These are phyloP conservation scores for Starmera caribaea DNA, from an alignment of 805 yeast species.

Conservation along the genomic window DNA sequence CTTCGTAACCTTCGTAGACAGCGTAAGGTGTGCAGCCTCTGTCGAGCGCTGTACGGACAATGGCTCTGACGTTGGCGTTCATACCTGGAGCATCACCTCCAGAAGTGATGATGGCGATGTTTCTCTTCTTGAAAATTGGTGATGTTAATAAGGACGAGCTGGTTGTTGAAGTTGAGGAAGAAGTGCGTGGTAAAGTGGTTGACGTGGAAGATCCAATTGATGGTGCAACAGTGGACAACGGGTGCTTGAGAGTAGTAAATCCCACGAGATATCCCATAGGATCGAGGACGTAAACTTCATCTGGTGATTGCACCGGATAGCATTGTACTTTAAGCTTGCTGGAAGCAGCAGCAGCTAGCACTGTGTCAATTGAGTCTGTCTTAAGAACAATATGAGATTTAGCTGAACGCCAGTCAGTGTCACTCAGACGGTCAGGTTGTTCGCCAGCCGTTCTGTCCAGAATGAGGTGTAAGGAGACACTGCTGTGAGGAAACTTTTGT, in stretches of 20 bases:
- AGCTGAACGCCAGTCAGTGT: slow-evolving; percentile 42
- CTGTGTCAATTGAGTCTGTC: slow-evolving; percentile 17
- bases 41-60: slow-evolving; percentile 57
- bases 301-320: slow-evolving; percentile 67
- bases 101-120: slow-evolving; percentile 71
- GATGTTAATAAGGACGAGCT: neutral
- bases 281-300: slow-evolving; percentile 68
- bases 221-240: slow-evolving; percentile 40
- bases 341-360: too few species aligned
- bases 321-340: too few species aligned
- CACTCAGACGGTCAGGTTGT: slow-evolving; percentile 12
- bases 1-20: slow-evolving; percentile 67
- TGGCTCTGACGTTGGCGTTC: slow-evolving; percentile 71
- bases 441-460: slow-evolving; percentile 8
- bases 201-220: neutral
- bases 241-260: slow-evolving; percentile 54
- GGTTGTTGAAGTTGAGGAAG: slow-evolving; percentile 1
- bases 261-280: slow-evolving; percentile 82
- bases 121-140: slow-evolving; percentile 22
- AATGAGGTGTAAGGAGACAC: slow-evolving; percentile 19
- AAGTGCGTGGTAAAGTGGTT: slow-evolving; percentile 12
- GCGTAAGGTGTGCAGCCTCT: slow-evolving; percentile 59
- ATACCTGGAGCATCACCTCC: slow-evolving; percentile 82
- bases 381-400: slow-evolving; percentile 30
- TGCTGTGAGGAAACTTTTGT: slow-evolving; percentile 17